Evolutionary conservation across 805 yeast species (phyloP).

Genomic region (Kazachstania psychrophila): DNA sequence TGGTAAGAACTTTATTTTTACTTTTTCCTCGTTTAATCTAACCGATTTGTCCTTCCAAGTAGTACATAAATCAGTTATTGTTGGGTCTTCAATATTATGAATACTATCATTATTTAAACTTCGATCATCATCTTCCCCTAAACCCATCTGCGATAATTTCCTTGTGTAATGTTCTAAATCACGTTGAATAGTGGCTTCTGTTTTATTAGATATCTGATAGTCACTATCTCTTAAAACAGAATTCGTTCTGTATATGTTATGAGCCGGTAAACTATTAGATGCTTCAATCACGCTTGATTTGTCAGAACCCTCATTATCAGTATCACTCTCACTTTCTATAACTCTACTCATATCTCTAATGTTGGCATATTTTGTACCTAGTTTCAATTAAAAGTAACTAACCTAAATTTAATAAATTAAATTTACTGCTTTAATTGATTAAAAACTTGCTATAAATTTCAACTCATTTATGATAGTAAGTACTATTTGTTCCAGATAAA

Average conservation of each 20-base stretch:
- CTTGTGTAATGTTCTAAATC: conserved; percentile 21
- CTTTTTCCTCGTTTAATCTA: conserved; percentile 6
- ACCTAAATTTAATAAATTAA: no score
- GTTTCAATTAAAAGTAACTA: no score
- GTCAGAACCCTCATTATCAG: conserved; percentile 15
- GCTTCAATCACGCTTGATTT: conserved; percentile 6
- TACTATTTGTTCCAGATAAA: no score
- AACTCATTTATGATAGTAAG: no score
- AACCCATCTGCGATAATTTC: conserved; percentile 21
- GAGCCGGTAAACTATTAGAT: not conserved
- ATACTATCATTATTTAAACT: conserved; percentile 8
- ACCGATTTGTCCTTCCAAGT: no score
- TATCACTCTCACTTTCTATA: conserved; percentile 27
- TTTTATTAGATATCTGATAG: no score
- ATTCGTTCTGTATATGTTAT: not conserved
- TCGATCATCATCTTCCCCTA: conserved; percentile 12
- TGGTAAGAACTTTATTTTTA: conserved; percentile 25
- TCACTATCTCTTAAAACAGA: no score
- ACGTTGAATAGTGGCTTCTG: conserved; percentile 14
- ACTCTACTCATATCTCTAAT: conserved; percentile 30
- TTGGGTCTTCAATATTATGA: not conserved
- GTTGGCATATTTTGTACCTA: no score
- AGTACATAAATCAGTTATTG: not conserved
- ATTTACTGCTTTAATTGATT: no score
- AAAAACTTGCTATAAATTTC: no score